These are phyloP conservation scores for Abelmoschus esculentus DNA, from an alignment of 345 rosid species.

Conservation along the genomic window DNA sequence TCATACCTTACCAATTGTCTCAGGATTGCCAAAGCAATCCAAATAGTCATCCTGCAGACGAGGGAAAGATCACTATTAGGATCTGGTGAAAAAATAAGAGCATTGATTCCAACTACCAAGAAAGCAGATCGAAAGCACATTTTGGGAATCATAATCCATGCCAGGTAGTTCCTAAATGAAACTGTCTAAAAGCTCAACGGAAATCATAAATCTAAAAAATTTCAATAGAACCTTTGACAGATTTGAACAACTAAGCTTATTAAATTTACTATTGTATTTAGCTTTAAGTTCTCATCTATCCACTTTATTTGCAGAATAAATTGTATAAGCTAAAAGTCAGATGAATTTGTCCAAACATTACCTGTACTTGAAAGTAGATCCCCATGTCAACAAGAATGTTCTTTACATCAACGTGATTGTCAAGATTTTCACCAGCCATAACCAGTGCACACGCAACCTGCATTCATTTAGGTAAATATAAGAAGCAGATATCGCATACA, in stretches of 20 bases:
- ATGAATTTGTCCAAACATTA: slow-evolving; percentile 12
- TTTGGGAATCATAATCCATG: not conserved
- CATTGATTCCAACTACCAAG: too few relatives aligned
- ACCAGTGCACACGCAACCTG: slow-evolving; percentile 87
- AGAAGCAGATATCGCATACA: not conserved
- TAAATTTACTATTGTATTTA: not conserved
- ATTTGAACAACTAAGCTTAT: not conserved
- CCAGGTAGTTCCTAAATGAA: not conserved
- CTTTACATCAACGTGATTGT: slow-evolving; percentile 55
- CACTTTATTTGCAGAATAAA: not conserved
- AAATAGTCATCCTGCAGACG: slow-evolving; percentile 64
- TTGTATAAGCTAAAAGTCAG: not conserved
- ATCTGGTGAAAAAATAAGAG: not conserved
- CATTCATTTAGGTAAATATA: not conserved
- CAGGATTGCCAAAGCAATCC: slow-evolving; percentile 78
- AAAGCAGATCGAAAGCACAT: not conserved
- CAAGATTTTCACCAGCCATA: slow-evolving; percentile 65
- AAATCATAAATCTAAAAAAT: not conserved
- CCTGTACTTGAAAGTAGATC: slow-evolving; percentile 83
- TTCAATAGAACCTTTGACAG: not conserved
- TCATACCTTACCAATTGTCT: slow-evolving; percentile 64
- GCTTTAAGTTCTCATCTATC: not conserved
- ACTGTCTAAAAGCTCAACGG: not conserved
- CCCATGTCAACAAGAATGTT: slow-evolving; percentile 67
- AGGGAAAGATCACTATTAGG: not conserved